Base-by-base conservation (phyloP, 1,284 basidiomycete species). In the Moesziomyces sp. region DNA sequence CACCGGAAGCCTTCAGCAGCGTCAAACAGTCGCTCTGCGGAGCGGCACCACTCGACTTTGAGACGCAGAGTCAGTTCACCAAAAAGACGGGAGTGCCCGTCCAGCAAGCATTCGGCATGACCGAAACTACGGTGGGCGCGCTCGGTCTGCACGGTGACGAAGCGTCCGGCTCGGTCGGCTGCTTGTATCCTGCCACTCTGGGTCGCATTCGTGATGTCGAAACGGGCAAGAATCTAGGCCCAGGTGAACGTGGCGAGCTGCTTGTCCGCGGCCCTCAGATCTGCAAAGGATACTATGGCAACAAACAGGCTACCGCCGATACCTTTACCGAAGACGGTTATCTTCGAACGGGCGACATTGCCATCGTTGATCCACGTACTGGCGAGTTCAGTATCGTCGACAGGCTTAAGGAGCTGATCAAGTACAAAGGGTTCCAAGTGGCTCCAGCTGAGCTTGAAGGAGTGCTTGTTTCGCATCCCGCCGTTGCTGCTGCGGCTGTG, bases 241-340 rank as follows among this genome's bases (percentile, higher is more conserved):
- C 57, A 1, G 76, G 74, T 4, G 38, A 70, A 42, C 47, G 74
- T 1, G 76, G 76, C 35, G 74, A 78, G 42, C 50, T 78, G 28
- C 63, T 54, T 16, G 59, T 78, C 46, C 56, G 60, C n/a, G 76
- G 68, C 38, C 26, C 46, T 8, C 76, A 78, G 47, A 60, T 78
- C 24, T 67, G 59, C 30, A 44, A 58, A 18, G 74, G 76, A 21
- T 78, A 78, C 42, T 52, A 70, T 9, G 45, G 49, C 47, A 78
- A 78, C 26, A 61, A 61, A 1, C 54, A 65, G 24, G 79, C 77
- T 6, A 84, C 86, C 5, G 85, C 83, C 46, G 94, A 94, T 13
- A 89, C 93, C 16, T 84, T 98, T 80, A 92, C 76, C 13, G 8
- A 44, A 2, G 80, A 82, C 38, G 75, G 78, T 16, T 83, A 75